A percentile compares a stretch with the other conserved stretches of the same genome.
phyloP scores from a whole-genome alignment of 352 stramenopile species.

The Phytophthora macrochlamydospora region DNA sequence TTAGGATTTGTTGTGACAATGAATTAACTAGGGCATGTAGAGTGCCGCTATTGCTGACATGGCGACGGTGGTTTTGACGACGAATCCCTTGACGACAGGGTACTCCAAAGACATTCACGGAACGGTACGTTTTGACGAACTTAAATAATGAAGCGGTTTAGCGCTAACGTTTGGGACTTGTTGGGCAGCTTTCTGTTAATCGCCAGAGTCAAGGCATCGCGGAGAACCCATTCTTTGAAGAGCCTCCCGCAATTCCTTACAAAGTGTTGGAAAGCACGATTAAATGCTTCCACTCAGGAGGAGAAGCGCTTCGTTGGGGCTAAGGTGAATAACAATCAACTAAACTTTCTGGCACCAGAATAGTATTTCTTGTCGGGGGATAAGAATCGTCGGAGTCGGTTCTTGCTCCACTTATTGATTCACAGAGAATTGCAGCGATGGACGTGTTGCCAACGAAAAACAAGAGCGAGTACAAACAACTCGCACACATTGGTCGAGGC shows the following conservation, averaged over 20 bases:
- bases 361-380: not conserved
- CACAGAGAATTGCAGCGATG: not conserved
- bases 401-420: not conserved
- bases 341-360: not conserved
- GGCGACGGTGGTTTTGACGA: conserved; percentile 53
- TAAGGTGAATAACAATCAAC: conserved; percentile 1
- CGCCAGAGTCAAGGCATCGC: conserved; percentile 39
- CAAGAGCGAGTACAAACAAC: conserved; percentile 29
- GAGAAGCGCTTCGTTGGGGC: conserved; percentile 28
- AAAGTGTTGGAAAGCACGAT: conserved; percentile 80
- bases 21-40: conserved; percentile 21
- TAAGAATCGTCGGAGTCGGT: not conserved
- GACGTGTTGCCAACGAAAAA: conserved; percentile 22
- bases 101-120: conserved; percentile 83
- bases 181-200: conserved; percentile 46
- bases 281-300: conserved; percentile 53
- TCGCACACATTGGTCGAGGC: conserved; percentile 53
- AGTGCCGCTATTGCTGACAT: conserved; percentile 57
- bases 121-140: conserved; percentile 39
- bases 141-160: not conserved
- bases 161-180: conserved; percentile 1
- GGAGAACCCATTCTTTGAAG: conserved; percentile 15
- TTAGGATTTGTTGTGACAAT: not conserved
- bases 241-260: conserved; percentile 48
- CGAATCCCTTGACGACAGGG: conserved; percentile 60